Conservation (phyloP, 257 asterid genomes). For the Galeopsis tetrahit region DNA sequence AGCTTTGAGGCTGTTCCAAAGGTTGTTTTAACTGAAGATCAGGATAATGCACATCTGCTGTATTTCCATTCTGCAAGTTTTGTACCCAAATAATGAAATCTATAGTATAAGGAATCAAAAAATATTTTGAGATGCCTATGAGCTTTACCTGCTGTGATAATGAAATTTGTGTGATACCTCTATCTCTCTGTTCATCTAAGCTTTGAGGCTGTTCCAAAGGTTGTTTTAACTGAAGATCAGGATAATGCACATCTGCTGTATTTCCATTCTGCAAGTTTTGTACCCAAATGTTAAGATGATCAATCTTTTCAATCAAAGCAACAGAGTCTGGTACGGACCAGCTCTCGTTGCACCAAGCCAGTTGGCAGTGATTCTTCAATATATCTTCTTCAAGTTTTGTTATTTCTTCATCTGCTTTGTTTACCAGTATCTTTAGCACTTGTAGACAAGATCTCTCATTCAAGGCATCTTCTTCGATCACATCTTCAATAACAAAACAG, state of each 20-base stretch:
- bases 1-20: too few species aligned
- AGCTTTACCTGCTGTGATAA: slow-evolving; percentile 54
- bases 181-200: slow-evolving; percentile 40
- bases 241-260: slow-evolving; percentile 28
- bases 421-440: slow-evolving; percentile 52
- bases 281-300: slow-evolving; percentile 37
- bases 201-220: slow-evolving; percentile 41
- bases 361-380: slow-evolving; percentile 50
- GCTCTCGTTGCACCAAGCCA: slow-evolving; percentile 46
- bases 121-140: neutral
- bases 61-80: too few species aligned
- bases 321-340: slow-evolving; percentile 47
- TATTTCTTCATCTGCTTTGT: slow-evolving; percentile 58
- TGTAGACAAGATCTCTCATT: slow-evolving; percentile 55
- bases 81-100: neutral
- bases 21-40: slow-evolving; percentile 17
- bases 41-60: too few species aligned
- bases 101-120: neutral
- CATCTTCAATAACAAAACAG: slow-evolving; percentile 45
- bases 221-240: slow-evolving; percentile 32
- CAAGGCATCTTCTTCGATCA: slow-evolving; percentile 58
- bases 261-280: slow-evolving; percentile 36
- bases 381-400: slow-evolving; percentile 56
- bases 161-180: slow-evolving; percentile 4
- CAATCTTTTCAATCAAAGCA: slow-evolving; percentile 45